Evolutionary conservation across 2,329 filamentous ascomycete genomes (phyloP), one percentile per base, ranked within the genome.

Genomic region (Aspergillus sp.): DNA sequence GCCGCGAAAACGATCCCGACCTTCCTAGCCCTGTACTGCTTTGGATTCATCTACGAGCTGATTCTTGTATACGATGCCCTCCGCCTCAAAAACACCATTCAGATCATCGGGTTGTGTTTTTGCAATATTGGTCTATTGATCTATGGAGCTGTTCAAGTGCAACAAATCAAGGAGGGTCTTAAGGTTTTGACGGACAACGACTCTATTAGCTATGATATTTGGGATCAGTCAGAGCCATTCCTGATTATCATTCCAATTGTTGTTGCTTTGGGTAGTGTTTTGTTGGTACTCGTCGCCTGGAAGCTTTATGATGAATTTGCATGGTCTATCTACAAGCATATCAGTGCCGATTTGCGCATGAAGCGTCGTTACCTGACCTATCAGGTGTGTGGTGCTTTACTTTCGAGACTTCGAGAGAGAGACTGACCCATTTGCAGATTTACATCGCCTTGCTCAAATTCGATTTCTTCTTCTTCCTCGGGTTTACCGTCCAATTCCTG

Each of bases 391-490:
- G 45, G 31, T 23, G 13, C 6, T 34, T 5, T 30, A 15, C n/a
- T 25, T 17, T 34, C 11, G 4, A 11, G 17, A 4, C 9, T 31
- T 23, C 15, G 17, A 19, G 9, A 17, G 7, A 15, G 28, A 48
- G 43, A 47, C 59, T 66, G 47, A 62, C 64, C 76, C 66, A 72
- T 63, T 0, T 30, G 5, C 65, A 97, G 93, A 93, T 99, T 77
- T 99, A 97, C 79, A 97, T 99, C 72, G 92, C 95, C 43, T 86
- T 99, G 11, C 85, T 99, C 67, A 99, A 99, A 79, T 99, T 99
- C 77, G 95, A 99, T 80, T 98, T 99, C 80, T 99, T 99, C 87
- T 98, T 99, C 84, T 99, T 99, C 84, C 87, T 99, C 54, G 95
- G 94, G 58, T 99, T 99, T 78, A 98, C 95, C 7, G 92, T 99